These are phyloP conservation scores for Aspergillus sp. DNA, from an alignment of 2,329 filamentous ascomycete genomes.

Conservation along the genomic window DNA sequence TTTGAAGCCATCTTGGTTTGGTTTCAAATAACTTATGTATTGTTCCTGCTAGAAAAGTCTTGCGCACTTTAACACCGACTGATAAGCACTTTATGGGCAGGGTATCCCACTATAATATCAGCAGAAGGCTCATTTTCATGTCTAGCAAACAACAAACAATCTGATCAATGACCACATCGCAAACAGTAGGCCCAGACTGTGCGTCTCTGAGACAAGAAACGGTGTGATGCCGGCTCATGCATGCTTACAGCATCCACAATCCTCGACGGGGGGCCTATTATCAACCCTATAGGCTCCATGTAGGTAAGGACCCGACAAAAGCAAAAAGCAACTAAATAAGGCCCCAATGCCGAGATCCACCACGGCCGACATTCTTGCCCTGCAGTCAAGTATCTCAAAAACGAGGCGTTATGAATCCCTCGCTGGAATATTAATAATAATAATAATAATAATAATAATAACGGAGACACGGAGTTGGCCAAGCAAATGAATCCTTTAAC, in stretches of 20 bases:
- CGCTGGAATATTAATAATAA: background rate
- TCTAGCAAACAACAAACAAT: slow-evolving; percentile 1
- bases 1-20: background rate
- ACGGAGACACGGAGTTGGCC: background rate
- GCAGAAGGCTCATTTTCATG: background rate
- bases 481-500: background rate
- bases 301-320: background rate
- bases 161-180: background rate
- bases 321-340: slow-evolving; percentile 2
- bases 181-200: background rate
- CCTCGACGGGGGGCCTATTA: background rate
- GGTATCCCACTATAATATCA: background rate
- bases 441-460: too few relatives aligned
- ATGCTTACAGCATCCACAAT: slow-evolving; percentile 1
- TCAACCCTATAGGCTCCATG: background rate
- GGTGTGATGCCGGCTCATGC: slow-evolving; percentile 1
- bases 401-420: background rate
- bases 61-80: background rate
- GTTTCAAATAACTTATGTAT: background rate
- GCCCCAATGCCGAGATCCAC: slow-evolving; percentile 4
- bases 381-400: background rate
- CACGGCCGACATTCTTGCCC: slow-evolving; percentile 1
- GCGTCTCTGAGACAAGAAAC: background rate
- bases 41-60: background rate
- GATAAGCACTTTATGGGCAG: slow-evolving; percentile 2